Percentiles rank a stretch among this genome's conserved stretches.
Evolutionary conservation across 1,284 basidiomycete species (phyloP).

Genomic region (Cutaneotrichosporon arboriforme): DNA sequence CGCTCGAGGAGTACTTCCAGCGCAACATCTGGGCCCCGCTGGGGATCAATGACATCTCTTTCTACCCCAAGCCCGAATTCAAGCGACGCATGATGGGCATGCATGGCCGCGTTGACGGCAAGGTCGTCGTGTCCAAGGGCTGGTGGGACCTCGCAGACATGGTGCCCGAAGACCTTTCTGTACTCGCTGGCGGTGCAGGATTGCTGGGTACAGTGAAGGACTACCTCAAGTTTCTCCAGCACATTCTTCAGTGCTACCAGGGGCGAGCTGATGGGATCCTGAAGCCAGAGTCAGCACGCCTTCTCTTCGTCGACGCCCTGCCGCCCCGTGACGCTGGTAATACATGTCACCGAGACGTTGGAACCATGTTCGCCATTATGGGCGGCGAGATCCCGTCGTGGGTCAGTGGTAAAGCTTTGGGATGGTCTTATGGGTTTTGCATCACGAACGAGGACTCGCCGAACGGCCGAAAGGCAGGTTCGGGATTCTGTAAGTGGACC

Average conservation of each 20-base stretch:
- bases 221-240: conserved; percentile 28
- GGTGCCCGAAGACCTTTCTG: conserved; percentile 4
- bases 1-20: conserved; percentile 36
- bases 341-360: conserved; percentile 10
- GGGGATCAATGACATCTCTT: conserved; percentile 29
- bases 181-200: conserved; percentile 29
- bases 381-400: background rate
- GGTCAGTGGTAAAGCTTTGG: background rate
- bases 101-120: conserved; percentile 15
- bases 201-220: conserved; percentile 33
- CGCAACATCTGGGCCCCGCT: conserved; percentile 35
- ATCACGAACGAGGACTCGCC: conserved; percentile 12
- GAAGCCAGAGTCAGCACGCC: background rate
- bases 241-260: conserved; percentile 2
- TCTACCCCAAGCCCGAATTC: conserved; percentile 24
- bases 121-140: conserved; percentile 3
- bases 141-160: background rate
- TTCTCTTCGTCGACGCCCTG: conserved; percentile 25
- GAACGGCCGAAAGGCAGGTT: conserved; percentile 19
- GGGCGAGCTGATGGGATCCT: background rate
- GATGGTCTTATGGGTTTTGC: conserved; percentile 13
- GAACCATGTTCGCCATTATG: conserved; percentile 2
- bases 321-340: conserved; percentile 3
- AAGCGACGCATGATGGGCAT: conserved; percentile 17
- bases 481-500: conserved; percentile 15